These are phyloP conservation scores for Silene conica DNA, from an alignment of 148 eudicot species.

Conservation along the genomic window DNA sequence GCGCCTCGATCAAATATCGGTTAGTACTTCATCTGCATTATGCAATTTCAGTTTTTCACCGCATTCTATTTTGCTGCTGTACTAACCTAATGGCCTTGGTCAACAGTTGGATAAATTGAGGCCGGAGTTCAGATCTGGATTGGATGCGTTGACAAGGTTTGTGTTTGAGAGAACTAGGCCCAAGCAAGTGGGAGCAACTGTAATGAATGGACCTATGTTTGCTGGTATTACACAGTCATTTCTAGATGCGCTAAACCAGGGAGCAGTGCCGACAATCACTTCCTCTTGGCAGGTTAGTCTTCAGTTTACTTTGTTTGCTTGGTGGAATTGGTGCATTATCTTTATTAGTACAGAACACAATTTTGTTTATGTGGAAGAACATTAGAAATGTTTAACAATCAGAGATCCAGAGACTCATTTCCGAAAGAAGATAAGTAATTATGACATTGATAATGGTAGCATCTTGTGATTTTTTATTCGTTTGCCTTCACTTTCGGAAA, in stretches of 20 bases:
- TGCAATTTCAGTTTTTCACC: neutral
- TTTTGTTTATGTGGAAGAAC: no score
- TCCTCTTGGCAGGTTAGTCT: constrained; percentile 92
- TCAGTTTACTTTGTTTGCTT: neutral
- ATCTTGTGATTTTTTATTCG: no score
- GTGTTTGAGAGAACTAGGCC: constrained; percentile 97
- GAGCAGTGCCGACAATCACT: constrained; percentile 95
- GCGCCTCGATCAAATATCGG: constrained; percentile 84
- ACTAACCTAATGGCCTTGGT: neutral
- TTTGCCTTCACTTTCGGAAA: neutral
- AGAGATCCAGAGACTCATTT: no score
- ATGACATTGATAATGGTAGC: no score
- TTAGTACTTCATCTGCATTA: constrained; percentile 32
- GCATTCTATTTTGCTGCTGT: neutral
- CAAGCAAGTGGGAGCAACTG: constrained; percentile 84
- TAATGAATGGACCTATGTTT: constrained; percentile 92
- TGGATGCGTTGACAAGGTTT: constrained; percentile 84
- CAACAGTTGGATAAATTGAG: constrained; percentile 74
- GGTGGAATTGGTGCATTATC: neutral
- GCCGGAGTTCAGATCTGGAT: constrained; percentile 87
- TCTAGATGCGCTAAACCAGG: constrained; percentile 89
- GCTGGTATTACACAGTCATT: constrained; percentile 90
- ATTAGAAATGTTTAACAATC: no score
- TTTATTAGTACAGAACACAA: no score
- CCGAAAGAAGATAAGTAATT: no score